Percentiles rank a stretch among this genome's conserved stretches.
Conservation (phyloP, 2,329 filamentous ascomycete species). For the Didymella keratinophila region DNA sequence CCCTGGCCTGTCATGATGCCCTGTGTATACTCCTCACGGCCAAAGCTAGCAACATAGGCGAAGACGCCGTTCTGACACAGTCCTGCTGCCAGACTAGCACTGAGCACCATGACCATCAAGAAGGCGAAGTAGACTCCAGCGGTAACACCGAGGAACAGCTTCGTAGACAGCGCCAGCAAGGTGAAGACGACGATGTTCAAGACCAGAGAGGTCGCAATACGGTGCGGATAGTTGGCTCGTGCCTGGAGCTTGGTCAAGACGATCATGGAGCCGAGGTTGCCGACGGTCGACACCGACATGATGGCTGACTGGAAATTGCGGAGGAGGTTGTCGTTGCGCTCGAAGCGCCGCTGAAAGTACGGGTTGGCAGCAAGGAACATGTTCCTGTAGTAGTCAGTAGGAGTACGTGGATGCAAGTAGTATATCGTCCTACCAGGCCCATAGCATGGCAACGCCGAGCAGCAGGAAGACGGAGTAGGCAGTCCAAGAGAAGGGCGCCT, state of each 20-base stretch:
- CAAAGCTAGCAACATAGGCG: constrained; percentile 87
- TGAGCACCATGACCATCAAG: constrained; percentile 80
- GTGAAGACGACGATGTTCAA: constrained; percentile 81
- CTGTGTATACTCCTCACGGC: constrained; percentile 87
- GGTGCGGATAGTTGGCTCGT: constrained; percentile 84
- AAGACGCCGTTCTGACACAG: constrained; percentile 94
- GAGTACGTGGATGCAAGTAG: neutral
- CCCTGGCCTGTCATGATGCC: constrained; percentile 96
- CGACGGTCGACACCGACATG: constrained; percentile 82
- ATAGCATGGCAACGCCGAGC: constrained; percentile 91
- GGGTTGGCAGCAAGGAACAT: constrained; percentile 97
- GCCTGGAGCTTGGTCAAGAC: constrained; percentile 81
- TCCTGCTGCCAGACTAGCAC: constrained; percentile 80
- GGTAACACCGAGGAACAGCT: constrained; percentile 68
- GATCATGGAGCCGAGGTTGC: constrained; percentile 79
- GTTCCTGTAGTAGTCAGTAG: constrained; percentile 69
- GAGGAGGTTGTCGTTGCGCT: constrained; percentile 72
- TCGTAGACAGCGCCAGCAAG: constrained; percentile 81
- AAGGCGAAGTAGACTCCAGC: constrained; percentile 78
- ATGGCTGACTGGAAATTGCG: constrained; percentile 90
- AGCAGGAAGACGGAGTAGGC: constrained; percentile 87
- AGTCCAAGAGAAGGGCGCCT: constrained; percentile 74
- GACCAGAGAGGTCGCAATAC: constrained; percentile 78
- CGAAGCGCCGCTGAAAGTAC: constrained; percentile 88
- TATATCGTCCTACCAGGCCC: constrained; percentile 82